Conservation (phyloP, 345 rosid genomes). For the Corchorus capsularis region DNA sequence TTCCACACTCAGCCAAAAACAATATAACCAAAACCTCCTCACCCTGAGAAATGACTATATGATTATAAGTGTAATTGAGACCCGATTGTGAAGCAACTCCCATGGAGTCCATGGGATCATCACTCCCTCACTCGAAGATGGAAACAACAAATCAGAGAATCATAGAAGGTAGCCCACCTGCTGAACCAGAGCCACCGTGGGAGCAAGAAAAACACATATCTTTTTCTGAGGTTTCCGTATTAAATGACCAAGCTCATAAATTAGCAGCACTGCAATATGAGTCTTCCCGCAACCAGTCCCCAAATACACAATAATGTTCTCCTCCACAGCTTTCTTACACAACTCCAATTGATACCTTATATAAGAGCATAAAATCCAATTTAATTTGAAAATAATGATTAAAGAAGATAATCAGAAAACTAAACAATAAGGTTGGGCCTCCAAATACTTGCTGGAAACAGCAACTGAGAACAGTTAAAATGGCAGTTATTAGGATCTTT, state of each 20-base stretch:
- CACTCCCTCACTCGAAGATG: background rate
- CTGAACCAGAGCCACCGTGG: slow-evolving; percentile 81
- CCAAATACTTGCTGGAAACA: background rate
- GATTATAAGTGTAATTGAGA: no score
- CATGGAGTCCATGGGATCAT: no score
- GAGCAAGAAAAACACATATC: slow-evolving; percentile 86
- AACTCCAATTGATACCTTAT: slow-evolving; percentile 87
- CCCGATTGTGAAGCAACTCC: no score
- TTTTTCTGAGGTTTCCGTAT: slow-evolving; percentile 63
- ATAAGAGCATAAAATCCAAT: slow-evolving; percentile 20
- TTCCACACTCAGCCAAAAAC: no score
- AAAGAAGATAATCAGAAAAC: background rate
- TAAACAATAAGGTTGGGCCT: background rate
- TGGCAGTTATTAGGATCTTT: background rate
- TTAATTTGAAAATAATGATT: background rate
- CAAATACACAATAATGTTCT: slow-evolving; percentile 76
- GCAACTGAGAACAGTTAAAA: background rate
- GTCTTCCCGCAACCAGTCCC: slow-evolving; percentile 98
- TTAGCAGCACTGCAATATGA: slow-evolving; percentile 88
- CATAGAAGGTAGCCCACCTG: slow-evolving; percentile 53
- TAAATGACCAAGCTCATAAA: slow-evolving; percentile 67
- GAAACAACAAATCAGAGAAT: slow-evolving; percentile 1
- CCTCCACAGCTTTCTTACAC: slow-evolving; percentile 78
- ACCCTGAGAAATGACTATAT: background rate
- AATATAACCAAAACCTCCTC: no score